Evolutionary conservation across 257 asterid genomes (phyloP), one percentile per base, ranked within the genome.

Genomic region (Jacaranda mimosifolia): DNA sequence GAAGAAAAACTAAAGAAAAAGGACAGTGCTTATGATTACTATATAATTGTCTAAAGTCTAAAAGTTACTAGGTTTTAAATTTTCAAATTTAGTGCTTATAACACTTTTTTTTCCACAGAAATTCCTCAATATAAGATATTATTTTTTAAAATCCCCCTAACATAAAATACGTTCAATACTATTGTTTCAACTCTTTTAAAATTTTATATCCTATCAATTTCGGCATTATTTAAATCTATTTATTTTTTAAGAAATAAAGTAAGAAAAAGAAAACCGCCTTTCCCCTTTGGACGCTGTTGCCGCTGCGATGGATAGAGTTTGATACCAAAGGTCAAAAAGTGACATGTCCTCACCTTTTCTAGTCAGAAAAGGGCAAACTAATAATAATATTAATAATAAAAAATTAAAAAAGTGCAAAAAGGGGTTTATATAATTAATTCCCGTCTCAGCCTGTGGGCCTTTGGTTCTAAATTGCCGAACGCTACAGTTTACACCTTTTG

Each of bases 391-490:
- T 42, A 43, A 60, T 18, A 42, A 9, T 21, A 49, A 14, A 49
- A 14, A 49, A 1, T 17, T 13, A 55, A 74, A 72, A 74, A 38
- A 48, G 57, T 39, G 42, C 66, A 36, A 63, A 62, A 62, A 18
- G 14, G 6, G 9, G 38, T 45, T 12, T 36, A 7, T 9, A 26
- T 43, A 67, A 18, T 67, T 43, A 67, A 67, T 67, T 67, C 65
- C 65, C 15, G 40, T 40, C 68, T 69, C 84, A 43, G 63, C 72
- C 48, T 15, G 85, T 52, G 78, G 75, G 26, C 80, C 74, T 68
- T 38, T 56, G 72, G 48, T 66, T 63, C 80, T 73, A 42, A 67
- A 65, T 81, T 72, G 80, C 77, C 83, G 35, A 83, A 79, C 83
- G 76, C 77, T 65, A 46, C 73, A 64, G 32, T 51, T 48, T 43